These are phyloP conservation scores for Sindora glabra DNA, from an alignment of 306 rosid species.

Conservation along the genomic window DNA sequence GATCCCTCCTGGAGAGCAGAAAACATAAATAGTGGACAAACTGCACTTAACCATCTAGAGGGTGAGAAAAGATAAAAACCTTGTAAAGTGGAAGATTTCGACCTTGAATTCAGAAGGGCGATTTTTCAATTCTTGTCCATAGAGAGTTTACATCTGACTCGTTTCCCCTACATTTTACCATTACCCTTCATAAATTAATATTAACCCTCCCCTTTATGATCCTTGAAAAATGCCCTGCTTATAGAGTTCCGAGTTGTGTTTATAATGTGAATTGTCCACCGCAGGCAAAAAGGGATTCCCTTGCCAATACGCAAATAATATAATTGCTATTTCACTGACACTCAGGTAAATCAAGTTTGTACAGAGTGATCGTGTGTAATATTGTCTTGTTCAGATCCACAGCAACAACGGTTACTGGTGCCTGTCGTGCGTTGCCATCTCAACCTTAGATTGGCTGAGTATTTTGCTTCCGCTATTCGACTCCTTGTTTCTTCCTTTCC, in stretches of 20 bases:
- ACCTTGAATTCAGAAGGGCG: slow-evolving; percentile 17
- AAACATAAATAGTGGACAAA: slow-evolving; percentile 43
- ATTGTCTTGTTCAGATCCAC: too few species aligned
- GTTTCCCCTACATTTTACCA: not conserved
- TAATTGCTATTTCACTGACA: slow-evolving; percentile 12
- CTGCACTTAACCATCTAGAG: slow-evolving; percentile 36
- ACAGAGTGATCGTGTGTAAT: slow-evolving; percentile 23
- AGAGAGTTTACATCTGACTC: slow-evolving; percentile 10
- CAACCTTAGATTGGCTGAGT: too few species aligned
- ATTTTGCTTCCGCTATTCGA: too few species aligned
- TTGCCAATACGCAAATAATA: slow-evolving; percentile 25
- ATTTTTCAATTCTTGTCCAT: slow-evolving; percentile 26
- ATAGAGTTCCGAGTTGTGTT: slow-evolving; percentile 36
- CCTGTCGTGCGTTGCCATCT: too few species aligned
- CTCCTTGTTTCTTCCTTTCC: too few species aligned
- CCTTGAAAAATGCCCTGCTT: slow-evolving; percentile 13
- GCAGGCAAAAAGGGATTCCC: slow-evolving; percentile 13
- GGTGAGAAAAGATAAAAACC: slow-evolving; percentile 35
- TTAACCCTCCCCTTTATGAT: not conserved
- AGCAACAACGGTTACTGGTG: too few species aligned
- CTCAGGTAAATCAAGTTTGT: slow-evolving; percentile 13
- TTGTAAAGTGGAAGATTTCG: slow-evolving; percentile 11
- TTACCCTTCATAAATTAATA: slow-evolving; percentile 13
- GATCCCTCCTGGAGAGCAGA: slow-evolving; percentile 72
- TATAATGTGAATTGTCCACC: slow-evolving; percentile 23